Evolutionary conservation across 495 filamentous ascomycete species (phyloP).

Genomic region (Aspergillus hancockii): DNA sequence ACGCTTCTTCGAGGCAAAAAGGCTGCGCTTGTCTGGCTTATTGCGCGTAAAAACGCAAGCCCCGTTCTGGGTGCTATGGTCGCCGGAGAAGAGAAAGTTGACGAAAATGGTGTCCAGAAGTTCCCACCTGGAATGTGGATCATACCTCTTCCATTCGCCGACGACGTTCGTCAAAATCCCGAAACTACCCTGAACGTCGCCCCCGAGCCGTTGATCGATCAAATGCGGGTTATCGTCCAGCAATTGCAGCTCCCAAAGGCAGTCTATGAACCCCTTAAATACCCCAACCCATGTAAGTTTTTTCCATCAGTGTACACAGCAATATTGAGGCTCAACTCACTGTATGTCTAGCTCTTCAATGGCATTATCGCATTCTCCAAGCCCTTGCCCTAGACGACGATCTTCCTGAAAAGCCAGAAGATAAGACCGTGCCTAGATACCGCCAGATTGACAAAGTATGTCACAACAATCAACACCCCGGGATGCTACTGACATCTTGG

Average conservation of each 20-base stretch:
- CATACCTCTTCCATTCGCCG: conserved; percentile 82
- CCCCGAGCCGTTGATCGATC: conserved; percentile 70
- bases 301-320: neutral
- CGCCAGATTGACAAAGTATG: conserved; percentile 75
- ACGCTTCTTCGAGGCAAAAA: conserved; percentile 78
- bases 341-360: conserved; percentile 66
- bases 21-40: conserved; percentile 85
- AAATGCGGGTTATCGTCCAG: conserved; percentile 77
- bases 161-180: conserved; percentile 80
- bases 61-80: conserved; percentile 80
- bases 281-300: conserved; percentile 75
- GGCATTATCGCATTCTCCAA: conserved; percentile 96
- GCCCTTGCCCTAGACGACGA: conserved; percentile 92
- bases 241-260: conserved; percentile 90
- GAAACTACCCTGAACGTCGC: conserved; percentile 57
- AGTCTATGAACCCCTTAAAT: conserved; percentile 77
- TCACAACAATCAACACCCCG: neutral
- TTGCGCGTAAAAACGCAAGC: conserved; percentile 74
- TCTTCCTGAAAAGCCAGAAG: conserved; percentile 73
- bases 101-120: conserved; percentile 65
- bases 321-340: conserved; percentile 11
- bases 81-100: conserved; percentile 66
- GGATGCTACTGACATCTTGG: conserved; percentile 8
- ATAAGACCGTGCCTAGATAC: conserved; percentile 84
- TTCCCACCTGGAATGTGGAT: conserved; percentile 89